phyloP scores from a whole-genome alignment of 73 alveolate species.

The Symbiodinium natans region DNA sequence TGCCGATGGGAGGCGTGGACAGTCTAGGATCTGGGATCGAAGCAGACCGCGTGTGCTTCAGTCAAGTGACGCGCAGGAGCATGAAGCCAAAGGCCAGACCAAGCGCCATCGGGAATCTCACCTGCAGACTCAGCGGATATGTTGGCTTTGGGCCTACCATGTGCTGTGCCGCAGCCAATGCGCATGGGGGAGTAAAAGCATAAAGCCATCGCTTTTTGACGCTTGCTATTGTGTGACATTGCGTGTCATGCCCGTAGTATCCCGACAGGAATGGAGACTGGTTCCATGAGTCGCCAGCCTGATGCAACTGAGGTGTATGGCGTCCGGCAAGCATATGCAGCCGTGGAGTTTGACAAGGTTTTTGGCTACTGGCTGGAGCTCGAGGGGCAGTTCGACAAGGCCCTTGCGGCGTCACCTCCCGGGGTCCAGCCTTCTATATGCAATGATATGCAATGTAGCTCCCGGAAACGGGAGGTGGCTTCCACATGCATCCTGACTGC shows the following conservation, averaged over 20 bases:
- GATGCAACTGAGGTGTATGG: slow-evolving; percentile 37
- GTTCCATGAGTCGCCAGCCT: too few relatives aligned
- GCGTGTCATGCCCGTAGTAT: too few relatives aligned
- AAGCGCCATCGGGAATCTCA: slow-evolving; percentile 45
- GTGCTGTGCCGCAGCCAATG: too few relatives aligned
- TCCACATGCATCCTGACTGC: not conserved
- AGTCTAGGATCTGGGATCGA: too few relatives aligned
- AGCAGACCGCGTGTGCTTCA: not conserved
- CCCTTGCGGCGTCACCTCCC: too few relatives aligned
- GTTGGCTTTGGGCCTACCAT: too few relatives aligned
- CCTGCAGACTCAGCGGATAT: not conserved
- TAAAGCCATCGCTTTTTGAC: too few relatives aligned
- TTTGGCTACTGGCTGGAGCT: slow-evolving; percentile 25
- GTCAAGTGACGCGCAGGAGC: slow-evolving; percentile 31
- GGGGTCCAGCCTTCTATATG: not conserved
- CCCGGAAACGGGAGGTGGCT: not conserved
- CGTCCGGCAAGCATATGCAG: slow-evolving; percentile 44
- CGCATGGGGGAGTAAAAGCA: too few relatives aligned
- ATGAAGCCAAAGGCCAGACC: slow-evolving; percentile 18
- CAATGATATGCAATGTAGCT: too few relatives aligned
- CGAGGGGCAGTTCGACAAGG: slow-evolving; percentile 63
- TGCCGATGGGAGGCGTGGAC: slow-evolving; percentile 52
- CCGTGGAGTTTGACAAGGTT: slow-evolving; percentile 52
- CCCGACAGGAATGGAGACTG: too few relatives aligned
- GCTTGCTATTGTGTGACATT: too few relatives aligned